Percentiles rank a stretch among this genome's conserved stretches.
phyloP scores from a whole-genome alignment of 352 stramenopile species.

The Blastocystis sp. region DNA sequence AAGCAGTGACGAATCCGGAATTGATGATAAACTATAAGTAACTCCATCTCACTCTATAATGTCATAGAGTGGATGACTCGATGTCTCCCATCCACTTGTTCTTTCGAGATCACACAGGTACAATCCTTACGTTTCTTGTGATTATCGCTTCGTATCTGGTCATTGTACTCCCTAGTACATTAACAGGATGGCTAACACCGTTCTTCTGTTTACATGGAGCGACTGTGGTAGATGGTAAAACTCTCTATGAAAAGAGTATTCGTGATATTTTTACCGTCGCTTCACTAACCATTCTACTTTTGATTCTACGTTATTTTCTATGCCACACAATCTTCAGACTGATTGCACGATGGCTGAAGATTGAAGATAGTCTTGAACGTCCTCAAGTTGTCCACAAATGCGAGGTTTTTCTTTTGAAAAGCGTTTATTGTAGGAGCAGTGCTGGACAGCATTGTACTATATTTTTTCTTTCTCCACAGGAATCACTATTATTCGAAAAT shows the following conservation, averaged over 20 bases:
- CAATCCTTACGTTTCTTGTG: not conserved
- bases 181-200: not conserved
- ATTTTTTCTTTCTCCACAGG: constrained; percentile 29
- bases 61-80: constrained; percentile 27
- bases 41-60: not conserved
- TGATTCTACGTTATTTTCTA: constrained; percentile 27
- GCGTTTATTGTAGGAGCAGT: not conserved
- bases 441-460: constrained; percentile 31
- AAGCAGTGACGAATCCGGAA: not conserved
- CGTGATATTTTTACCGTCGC: constrained; percentile 16
- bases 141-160: constrained; percentile 11
- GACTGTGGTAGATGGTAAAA: not conserved
- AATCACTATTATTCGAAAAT: not conserved
- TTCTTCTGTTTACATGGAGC: constrained; percentile 3
- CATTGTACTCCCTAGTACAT: not conserved
- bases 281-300: not conserved
- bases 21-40: constrained; percentile 57
- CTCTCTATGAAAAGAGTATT: constrained; percentile 10
- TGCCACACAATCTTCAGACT: constrained; percentile 23
- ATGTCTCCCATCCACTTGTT: constrained; percentile 35
- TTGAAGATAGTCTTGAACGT: not conserved
- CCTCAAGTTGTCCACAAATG: constrained; percentile 37
- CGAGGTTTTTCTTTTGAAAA: not conserved
- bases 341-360: not conserved
- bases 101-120: constrained; percentile 44